Conservation (phyloP, 768 basidiomycete species). For the Thelephora aurantiotincta region DNA sequence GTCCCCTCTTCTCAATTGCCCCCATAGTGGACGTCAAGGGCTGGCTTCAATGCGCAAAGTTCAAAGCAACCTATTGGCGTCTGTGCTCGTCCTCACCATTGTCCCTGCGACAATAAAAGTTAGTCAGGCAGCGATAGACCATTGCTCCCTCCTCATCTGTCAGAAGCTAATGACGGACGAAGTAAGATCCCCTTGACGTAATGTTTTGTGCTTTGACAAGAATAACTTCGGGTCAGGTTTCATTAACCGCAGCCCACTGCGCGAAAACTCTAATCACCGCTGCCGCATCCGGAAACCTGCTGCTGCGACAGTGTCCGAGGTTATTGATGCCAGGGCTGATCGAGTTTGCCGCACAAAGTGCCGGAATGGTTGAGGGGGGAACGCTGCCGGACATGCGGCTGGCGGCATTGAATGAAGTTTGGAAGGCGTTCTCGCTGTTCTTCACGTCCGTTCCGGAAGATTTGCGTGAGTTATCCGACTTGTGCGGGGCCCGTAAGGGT, state of each 20-base stretch:
- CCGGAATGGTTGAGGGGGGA: conserved; percentile 45
- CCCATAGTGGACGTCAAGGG: conserved; percentile 63
- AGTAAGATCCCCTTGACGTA: conserved; percentile 23
- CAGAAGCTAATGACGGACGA: conserved; percentile 70
- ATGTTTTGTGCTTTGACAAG: neutral
- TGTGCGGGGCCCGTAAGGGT: neutral
- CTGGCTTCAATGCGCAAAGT: conserved; percentile 65
- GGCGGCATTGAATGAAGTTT: conserved; percentile 60
- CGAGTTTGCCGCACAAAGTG: conserved; percentile 61
- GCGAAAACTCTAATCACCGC: conserved; percentile 72
- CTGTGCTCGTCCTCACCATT: conserved; percentile 74
- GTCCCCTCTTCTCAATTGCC: conserved; percentile 2
- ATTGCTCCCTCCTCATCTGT: conserved; percentile 70
- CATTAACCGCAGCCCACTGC: conserved; percentile 82
- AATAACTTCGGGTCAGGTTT: conserved; percentile 30
- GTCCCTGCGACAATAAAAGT: conserved; percentile 54
- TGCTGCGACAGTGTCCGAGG: conserved; percentile 58
- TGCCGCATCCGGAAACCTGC: conserved; percentile 45
- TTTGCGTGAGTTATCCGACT: conserved; percentile 34
- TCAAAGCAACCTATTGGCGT: conserved; percentile 80
- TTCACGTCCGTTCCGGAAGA: conserved; percentile 41
- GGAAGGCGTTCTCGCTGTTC: conserved; percentile 66
- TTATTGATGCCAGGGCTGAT: conserved; percentile 71
- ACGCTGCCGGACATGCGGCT: conserved; percentile 39
- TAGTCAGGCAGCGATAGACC: conserved; percentile 66